Percentiles rank a stretch among this genome's conserved stretches.
These are phyloP conservation scores for Talaromyces amestolkiae DNA, from an alignment of 2,329 filamentous ascomycete species.

Conservation along the genomic window DNA sequence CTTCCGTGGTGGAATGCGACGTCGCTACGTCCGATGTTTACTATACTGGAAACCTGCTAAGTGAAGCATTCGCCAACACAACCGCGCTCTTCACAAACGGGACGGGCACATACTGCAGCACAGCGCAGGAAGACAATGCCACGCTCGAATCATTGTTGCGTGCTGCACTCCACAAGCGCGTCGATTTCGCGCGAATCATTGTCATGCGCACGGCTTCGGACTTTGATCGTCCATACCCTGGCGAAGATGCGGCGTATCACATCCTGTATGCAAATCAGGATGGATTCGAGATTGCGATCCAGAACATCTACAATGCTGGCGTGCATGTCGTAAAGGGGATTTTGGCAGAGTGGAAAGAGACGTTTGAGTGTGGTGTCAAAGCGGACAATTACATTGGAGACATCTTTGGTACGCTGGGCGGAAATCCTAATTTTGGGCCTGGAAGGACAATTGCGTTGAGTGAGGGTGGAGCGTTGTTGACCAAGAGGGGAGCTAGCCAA, in stretches of 20 bases:
- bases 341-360: conserved; percentile 58
- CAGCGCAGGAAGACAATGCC: conserved; percentile 71
- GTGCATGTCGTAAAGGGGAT: conserved; percentile 65
- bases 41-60: conserved; percentile 61
- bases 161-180: conserved; percentile 54
- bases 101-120: conserved; percentile 66
- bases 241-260: conserved; percentile 57
- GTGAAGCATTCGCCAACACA: conserved; percentile 64
- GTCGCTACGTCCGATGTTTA: conserved; percentile 70
- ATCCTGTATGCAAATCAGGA: conserved; percentile 61
- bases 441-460: conserved; percentile 23
- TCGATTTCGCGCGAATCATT: conserved; percentile 67
- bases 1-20: conserved; percentile 64
- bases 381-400: conserved; percentile 68
- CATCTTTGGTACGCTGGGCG: conserved; percentile 65
- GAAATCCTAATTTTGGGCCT: conserved; percentile 60
- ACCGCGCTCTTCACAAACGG: conserved; percentile 66
- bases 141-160: conserved; percentile 65
- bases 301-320: conserved; percentile 67
- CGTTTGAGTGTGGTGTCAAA: conserved; percentile 57
- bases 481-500: conserved; percentile 1
- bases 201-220: conserved; percentile 68
- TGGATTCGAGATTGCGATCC: conserved; percentile 60
- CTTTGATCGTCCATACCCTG: conserved; percentile 67
- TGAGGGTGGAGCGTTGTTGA: conserved; percentile 24